phyloP scores from a whole-genome alignment of 257 asterid species.

The Lavandula angustifolia region DNA sequence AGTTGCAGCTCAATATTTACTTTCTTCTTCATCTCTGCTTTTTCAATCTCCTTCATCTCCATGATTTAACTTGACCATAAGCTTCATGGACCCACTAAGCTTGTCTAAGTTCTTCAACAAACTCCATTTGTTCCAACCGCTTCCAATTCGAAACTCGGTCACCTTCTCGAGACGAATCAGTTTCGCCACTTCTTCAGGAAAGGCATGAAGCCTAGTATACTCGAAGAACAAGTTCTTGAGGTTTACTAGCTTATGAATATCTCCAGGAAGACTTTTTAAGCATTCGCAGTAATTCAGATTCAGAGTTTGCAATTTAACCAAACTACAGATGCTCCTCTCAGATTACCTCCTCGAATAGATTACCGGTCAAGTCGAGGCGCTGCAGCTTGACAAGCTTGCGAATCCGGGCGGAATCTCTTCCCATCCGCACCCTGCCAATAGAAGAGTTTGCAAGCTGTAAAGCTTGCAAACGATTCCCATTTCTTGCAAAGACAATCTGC shows the following conservation, averaged over 20 bases:
- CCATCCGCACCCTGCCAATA: neutral
- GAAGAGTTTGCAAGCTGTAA: conserved; percentile 21
- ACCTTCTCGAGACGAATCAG: conserved; percentile 20
- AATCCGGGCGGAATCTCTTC: conserved; percentile 21
- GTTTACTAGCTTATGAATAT: conserved; percentile 24
- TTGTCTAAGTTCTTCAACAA: conserved; percentile 25
- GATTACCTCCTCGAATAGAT: conserved; percentile 15
- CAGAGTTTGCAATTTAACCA: conserved; percentile 36
- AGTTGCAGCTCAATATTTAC: neutral
- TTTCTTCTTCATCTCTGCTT: conserved; percentile 32
- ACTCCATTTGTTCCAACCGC: conserved; percentile 9
- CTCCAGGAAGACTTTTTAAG: conserved; percentile 32
- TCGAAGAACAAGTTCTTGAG: too few relatives aligned
- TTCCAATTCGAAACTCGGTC: neutral
- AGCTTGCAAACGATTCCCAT: conserved; percentile 8
- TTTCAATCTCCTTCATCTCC: conserved; percentile 15
- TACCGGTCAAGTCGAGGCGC: neutral
- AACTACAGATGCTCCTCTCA: conserved; percentile 27
- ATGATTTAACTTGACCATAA: neutral
- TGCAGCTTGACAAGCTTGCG: neutral
- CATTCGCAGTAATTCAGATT: neutral
- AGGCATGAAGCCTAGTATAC: too few relatives aligned
- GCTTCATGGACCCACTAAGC: neutral
- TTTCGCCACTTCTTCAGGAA: conserved; percentile 11
- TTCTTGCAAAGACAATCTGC: neutral